Conservation (phyloP, 306 rosid species). For the Cajanus cajan region DNA sequence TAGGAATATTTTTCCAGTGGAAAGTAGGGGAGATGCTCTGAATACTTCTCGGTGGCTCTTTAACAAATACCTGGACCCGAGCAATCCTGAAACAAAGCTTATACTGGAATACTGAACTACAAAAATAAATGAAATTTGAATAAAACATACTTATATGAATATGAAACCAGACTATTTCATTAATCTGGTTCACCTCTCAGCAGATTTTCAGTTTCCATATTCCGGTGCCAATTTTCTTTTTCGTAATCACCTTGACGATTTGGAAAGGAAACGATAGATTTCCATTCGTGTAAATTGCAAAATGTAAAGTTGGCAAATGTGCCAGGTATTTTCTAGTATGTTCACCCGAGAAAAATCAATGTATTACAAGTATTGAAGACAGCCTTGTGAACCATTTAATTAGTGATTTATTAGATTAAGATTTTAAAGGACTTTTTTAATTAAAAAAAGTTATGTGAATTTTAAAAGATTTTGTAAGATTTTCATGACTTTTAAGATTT, state of each 20-base stretch:
- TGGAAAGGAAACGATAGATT: background rate
- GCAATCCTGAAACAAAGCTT: constrained; percentile 26
- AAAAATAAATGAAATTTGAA: constrained; percentile 7
- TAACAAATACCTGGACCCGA: constrained; percentile 57
- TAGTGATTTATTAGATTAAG: too few relatives aligned
- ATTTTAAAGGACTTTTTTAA: too few relatives aligned
- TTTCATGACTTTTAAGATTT: too few relatives aligned
- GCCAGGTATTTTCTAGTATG: background rate
- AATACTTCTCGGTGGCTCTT: constrained; percentile 58
- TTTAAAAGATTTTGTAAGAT: too few relatives aligned
- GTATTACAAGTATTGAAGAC: background rate
- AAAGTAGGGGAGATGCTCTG: constrained; percentile 60
- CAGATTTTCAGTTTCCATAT: background rate
- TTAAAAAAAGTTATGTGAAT: too few relatives aligned
- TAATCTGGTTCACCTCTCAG: background rate
- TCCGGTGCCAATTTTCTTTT: background rate
- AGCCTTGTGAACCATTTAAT: too few relatives aligned
- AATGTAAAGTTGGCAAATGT: background rate
- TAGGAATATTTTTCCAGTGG: constrained; percentile 50
- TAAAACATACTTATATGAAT: background rate
- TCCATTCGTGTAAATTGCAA: constrained; percentile 17
- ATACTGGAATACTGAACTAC: background rate
- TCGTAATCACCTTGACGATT: background rate
- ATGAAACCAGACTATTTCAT: constrained; percentile 14
- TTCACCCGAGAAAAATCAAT: background rate